phyloP scores from a whole-genome alignment of 176 grass and related monocot species.

The Hordeum marinum region DNA sequence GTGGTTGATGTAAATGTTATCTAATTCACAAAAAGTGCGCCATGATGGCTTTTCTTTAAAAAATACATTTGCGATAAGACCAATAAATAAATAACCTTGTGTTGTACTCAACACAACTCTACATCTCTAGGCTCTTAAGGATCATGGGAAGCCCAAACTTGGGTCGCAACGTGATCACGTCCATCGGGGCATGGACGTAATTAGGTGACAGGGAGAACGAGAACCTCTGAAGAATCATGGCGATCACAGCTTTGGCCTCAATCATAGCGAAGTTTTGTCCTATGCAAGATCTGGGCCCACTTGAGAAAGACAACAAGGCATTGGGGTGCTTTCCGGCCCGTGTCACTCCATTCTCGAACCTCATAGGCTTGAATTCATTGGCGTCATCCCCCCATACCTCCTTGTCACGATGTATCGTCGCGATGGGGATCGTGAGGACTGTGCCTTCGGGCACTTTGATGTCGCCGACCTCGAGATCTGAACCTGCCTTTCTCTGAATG shows the following conservation, averaged over 20 bases:
- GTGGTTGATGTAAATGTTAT: too few species aligned
- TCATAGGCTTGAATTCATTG: conserved; percentile 37
- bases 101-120: neutral
- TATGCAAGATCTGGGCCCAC: conserved; percentile 39
- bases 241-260: conserved; percentile 38
- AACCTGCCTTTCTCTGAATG: neutral
- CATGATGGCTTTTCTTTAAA: too few species aligned
- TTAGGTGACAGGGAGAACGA: conserved; percentile 34
- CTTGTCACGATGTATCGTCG: conserved; percentile 22
- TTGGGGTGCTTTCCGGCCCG: conserved; percentile 37
- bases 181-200: conserved; percentile 27
- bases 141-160: conserved; percentile 37
- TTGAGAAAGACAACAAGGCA: conserved; percentile 30
- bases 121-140: neutral
- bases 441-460: conserved; percentile 17
- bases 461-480: neutral
- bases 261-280: conserved; percentile 52
- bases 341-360: conserved; percentile 36
- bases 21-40: too few species aligned
- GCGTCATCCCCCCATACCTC: conserved; percentile 46
- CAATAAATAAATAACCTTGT: neutral
- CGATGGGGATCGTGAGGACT: neutral
- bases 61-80: too few species aligned
- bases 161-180: conserved; percentile 15
- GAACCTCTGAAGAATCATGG: conserved; percentile 42